Conservation (phyloP, 257 asterid genomes). For the Gentiana macrophylla region DNA sequence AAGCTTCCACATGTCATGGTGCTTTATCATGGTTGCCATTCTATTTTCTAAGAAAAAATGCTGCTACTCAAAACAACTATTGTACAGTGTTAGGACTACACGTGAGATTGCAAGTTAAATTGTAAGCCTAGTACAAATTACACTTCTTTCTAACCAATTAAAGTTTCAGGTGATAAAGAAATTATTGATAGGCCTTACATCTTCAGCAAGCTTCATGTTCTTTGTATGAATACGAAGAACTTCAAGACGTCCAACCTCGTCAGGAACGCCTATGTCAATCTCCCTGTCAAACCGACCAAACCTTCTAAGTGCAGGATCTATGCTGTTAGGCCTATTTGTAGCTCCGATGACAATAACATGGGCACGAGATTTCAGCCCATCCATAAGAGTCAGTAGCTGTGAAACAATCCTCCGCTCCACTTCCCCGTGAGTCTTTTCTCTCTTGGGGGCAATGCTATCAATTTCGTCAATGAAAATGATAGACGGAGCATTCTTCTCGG, state of each 20-base stretch:
- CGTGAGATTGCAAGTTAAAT: no score
- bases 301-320: slow-evolving; percentile 87
- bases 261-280: slow-evolving; percentile 90
- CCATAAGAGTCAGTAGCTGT: slow-evolving; percentile 90
- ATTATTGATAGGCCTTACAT: slow-evolving; percentile 25
- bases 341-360: slow-evolving; percentile 94
- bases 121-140: no score
- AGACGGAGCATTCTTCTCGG: slow-evolving; percentile 94
- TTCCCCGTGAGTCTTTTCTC: slow-evolving; percentile 88
- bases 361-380: slow-evolving; percentile 85
- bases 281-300: slow-evolving; percentile 92
- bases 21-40: no score
- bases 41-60: no score
- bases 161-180: no score
- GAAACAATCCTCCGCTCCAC: slow-evolving; percentile 96
- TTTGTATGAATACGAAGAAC: slow-evolving; percentile 85
- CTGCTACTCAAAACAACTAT: no score
- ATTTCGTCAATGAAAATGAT: slow-evolving; percentile 82
- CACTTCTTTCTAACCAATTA: no score
- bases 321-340: slow-evolving; percentile 86
- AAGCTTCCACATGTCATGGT: no score
- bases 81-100: no score
- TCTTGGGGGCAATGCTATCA: slow-evolving; percentile 91
- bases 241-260: slow-evolving; percentile 95
- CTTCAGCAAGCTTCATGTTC: slow-evolving; percentile 93